A percentile compares a stretch with the other conserved stretches of the same genome.
These are phyloP conservation scores for Penicillium paxilli DNA, from an alignment of 495 filamentous ascomycete genomes.

Conservation along the genomic window DNA sequence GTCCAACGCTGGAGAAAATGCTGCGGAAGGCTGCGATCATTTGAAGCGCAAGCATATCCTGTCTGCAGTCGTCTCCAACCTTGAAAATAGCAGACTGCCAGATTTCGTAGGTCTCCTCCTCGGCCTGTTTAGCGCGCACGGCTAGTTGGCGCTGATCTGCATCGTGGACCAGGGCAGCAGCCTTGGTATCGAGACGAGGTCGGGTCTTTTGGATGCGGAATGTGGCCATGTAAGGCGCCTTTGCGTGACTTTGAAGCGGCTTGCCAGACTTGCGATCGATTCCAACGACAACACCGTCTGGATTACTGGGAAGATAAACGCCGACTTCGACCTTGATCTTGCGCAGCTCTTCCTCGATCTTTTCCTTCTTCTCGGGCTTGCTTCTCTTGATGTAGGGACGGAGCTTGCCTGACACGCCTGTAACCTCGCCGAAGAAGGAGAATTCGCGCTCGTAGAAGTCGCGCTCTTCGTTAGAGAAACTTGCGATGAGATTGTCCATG, in stretches of 20 bases:
- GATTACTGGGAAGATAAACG: constrained; percentile 95
- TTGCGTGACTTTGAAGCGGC: constrained; percentile 94
- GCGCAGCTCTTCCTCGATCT: constrained; percentile 96
- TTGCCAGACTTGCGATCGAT: constrained; percentile 98
- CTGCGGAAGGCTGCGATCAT: constrained; percentile 97
- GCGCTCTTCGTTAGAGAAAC: constrained; percentile 75
- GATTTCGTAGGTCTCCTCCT: constrained; percentile 70
- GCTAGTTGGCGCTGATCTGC: constrained; percentile 53
- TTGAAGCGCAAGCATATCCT: constrained; percentile 94
- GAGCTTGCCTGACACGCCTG: constrained; percentile 90
- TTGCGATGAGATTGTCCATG: constrained; percentile 75
- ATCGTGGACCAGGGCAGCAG: constrained; percentile 23
- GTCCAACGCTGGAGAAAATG: constrained; percentile 89
- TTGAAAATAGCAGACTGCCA: constrained; percentile 99
- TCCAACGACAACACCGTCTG: constrained; percentile 93
- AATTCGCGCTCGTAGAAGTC: constrained; percentile 95
- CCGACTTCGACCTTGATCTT: constrained; percentile 96
- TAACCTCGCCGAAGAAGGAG: constrained; percentile 96
- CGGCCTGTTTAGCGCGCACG: constrained; percentile 37
- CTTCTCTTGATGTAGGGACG: constrained; percentile 88
- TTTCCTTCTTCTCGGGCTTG: constrained; percentile 97
- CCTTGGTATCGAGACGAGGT: constrained; percentile 31
- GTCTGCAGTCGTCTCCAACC: constrained; percentile 96
- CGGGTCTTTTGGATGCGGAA: constrained; percentile 89
- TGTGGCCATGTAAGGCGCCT: constrained; percentile 98